Base-by-base conservation (phyloP, 2,329 filamentous ascomycete species). In the Juglanconis sp. region DNA sequence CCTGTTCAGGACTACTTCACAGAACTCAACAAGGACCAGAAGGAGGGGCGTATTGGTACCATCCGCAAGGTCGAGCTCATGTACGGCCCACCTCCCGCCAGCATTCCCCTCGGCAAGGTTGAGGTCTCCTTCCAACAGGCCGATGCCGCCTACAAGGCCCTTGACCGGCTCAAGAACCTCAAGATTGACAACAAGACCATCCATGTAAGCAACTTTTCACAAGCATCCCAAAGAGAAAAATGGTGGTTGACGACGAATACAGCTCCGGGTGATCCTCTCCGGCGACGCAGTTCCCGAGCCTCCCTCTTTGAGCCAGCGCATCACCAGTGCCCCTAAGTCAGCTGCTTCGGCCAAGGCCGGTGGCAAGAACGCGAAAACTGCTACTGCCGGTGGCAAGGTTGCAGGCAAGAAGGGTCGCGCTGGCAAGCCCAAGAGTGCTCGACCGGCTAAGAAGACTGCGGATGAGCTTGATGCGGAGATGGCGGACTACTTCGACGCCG, bases 401-500 rank as follows among this genome's bases (percentile, higher is more conserved):
- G 58, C 46, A 49, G 76, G 77, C 68, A 82, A 82, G 75, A 83
- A 81, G 72, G 76, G 77, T 62, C 79, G 82, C 60, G 79, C 80
- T 64, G 57, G 38, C 32, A 55, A 55, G 36, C 74, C 72, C 47
- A 87, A 87, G 67, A 88, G 79, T 70, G 79, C 82, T 65, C 85
- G 89, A 69, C 82, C 89, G 67, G 78, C 87, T 70, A 81, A 96
- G 79, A 98, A 98, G 90, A 96, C 92, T 0, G 87, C 89, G 1
- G 94, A 96, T 73, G 93, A 99, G 79, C 87, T 99, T 32, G 95
- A 99, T 74, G 92, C 91, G 4, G 95, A 99, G 75, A 99, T 99
- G 95, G 88, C 87, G 24, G 95, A 98, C 75, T 99, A 99, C 79
- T 98, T 96, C 73, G 86, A 82, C 56, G 69, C 74, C 34, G 74